Percentiles rank a stretch among this genome's conserved stretches.
phyloP scores from a whole-genome alignment of 2,329 filamentous ascomycete species.

The Aureobasidium sp. region DNA sequence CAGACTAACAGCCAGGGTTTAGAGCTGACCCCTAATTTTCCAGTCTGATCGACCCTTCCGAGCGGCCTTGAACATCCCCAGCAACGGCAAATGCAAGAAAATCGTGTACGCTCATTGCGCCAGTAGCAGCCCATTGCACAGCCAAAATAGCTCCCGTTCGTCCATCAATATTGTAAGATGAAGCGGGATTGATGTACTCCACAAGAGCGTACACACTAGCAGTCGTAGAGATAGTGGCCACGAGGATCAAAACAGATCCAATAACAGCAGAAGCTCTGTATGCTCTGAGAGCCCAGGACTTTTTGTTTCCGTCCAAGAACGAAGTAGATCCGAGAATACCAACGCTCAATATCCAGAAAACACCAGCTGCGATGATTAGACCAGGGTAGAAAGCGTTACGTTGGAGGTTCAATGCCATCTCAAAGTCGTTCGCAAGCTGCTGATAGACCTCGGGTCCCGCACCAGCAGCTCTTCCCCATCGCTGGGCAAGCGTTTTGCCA shows the following conservation, averaged over 20 bases:
- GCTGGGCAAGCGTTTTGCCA: not conserved
- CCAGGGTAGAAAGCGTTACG: not conserved
- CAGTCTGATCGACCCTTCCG: not conserved
- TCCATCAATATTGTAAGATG: not conserved
- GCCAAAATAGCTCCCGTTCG: not conserved
- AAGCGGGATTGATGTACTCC: not conserved
- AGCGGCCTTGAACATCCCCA: not conserved
- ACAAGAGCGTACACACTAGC: not conserved
- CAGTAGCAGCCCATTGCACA: not conserved
- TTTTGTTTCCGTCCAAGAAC: not conserved
- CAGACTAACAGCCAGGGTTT: too few relatives aligned
- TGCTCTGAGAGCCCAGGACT: not conserved
- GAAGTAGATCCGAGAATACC: not conserved
- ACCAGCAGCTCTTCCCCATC: not conserved
- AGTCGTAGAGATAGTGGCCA: not conserved
- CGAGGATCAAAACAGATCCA: not conserved
- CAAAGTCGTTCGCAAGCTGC: not conserved
- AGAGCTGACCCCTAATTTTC: not conserved
- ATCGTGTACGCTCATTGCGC: not conserved
- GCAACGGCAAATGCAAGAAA: not conserved
- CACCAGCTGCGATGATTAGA: not conserved
- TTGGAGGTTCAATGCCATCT: not conserved
- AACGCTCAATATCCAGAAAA: not conserved
- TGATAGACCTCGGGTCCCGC: not conserved
- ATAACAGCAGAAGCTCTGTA: not conserved